A percentile compares a stretch with the other conserved stretches of the same genome.
Conservation (phyloP, 2,329 filamentous ascomycete genomes). For the Bipolaris sorokiniana region DNA sequence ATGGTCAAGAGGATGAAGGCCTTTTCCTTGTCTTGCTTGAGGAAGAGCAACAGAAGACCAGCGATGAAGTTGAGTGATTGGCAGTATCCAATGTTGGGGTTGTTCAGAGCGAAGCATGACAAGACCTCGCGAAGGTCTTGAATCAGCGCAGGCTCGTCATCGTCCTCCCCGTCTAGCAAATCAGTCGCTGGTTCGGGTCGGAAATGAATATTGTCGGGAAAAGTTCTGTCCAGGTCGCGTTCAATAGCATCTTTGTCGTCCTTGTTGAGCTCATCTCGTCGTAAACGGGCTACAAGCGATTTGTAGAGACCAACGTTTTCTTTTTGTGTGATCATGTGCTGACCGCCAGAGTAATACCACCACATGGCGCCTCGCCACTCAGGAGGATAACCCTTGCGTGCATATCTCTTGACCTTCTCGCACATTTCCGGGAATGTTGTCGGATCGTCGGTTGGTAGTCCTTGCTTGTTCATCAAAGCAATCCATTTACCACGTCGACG, state of each 20-base stretch:
- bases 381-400: constrained; percentile 90
- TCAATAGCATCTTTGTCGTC: constrained; percentile 90
- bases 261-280: constrained; percentile 66
- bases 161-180: constrained; percentile 38
- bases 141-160: constrained; percentile 76
- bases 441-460: constrained; percentile 73
- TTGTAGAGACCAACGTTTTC: constrained; percentile 72
- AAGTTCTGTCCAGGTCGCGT: constrained; percentile 89
- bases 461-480: constrained; percentile 75
- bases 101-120: constrained; percentile 88
- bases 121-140: constrained; percentile 82
- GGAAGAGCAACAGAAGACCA: constrained; percentile 85
- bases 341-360: constrained; percentile 95
- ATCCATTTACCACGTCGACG: constrained; percentile 83
- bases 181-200: constrained; percentile 64
- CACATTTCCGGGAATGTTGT: constrained; percentile 79
- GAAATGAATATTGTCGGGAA: constrained; percentile 91
- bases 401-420: constrained; percentile 84
- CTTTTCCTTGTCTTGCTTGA: constrained; percentile 81
- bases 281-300: constrained; percentile 69
- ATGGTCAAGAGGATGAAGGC: constrained; percentile 92
- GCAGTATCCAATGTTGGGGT: constrained; percentile 91
- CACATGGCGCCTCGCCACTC: constrained; percentile 95
- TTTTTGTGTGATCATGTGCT: constrained; percentile 76
- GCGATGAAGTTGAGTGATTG: constrained; percentile 96